These are phyloP conservation scores for Pseudonectria foliicola DNA, from an alignment of 2,329 filamentous ascomycete genomes.

Conservation along the genomic window DNA sequence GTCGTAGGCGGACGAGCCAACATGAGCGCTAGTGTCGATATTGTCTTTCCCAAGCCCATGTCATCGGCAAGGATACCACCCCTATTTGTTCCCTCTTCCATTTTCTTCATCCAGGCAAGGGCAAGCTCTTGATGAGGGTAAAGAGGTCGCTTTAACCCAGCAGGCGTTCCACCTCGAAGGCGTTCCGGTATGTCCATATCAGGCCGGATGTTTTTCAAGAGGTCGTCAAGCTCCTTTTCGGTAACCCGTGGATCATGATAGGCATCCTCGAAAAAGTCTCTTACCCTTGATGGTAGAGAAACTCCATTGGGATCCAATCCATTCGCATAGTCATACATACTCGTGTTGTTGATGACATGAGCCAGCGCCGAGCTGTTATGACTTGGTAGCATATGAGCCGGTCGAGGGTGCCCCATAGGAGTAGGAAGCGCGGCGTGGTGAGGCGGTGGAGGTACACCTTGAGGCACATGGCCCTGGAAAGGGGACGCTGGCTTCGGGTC, in stretches of 20 bases:
- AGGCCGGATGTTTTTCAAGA: conserved; percentile 66
- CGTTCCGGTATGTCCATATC: conserved; percentile 58
- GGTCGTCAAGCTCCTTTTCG: conserved; percentile 59
- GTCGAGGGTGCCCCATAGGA: conserved; percentile 2
- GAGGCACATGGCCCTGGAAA: no score
- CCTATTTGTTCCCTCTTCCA: conserved; percentile 68
- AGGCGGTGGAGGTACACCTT: no score
- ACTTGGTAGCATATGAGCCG: neutral
- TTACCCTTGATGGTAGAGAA: conserved; percentile 26
- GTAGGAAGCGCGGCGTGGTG: no score
- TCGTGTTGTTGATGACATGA: conserved; percentile 32
- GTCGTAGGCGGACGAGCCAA: conserved; percentile 54
- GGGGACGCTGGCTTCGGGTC: no score
- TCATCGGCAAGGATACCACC: conserved; percentile 91
- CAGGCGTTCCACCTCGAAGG: conserved; percentile 61
- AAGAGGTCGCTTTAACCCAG: conserved; percentile 58
- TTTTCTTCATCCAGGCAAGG: conserved; percentile 75
- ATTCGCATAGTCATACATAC: conserved; percentile 28
- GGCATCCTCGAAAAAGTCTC: conserved; percentile 27
- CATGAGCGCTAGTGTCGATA: conserved; percentile 75
- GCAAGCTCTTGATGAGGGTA: conserved; percentile 81
- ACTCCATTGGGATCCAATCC: conserved; percentile 31
- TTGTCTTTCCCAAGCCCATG: conserved; percentile 89
- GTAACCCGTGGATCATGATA: conserved; percentile 33
- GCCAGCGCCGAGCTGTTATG: conserved; percentile 15